A percentile compares a stretch with the other conserved stretches of the same genome.
Evolutionary conservation across 345 rosid species (phyloP).

Genomic region (Eucalyptus decipiens): DNA sequence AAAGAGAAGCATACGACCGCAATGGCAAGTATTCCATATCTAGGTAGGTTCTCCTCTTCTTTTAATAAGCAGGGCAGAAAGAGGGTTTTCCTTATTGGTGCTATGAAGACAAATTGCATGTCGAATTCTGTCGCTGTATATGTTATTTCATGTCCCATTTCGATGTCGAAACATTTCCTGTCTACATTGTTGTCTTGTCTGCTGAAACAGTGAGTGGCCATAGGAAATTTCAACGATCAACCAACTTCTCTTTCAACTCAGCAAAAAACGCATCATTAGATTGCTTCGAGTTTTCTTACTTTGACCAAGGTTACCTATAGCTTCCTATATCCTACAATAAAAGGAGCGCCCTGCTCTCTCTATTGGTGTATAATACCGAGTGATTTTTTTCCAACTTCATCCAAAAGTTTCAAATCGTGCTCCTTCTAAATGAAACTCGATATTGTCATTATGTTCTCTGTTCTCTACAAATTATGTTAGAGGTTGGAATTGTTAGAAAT

Average conservation of each 20-base stretch:
- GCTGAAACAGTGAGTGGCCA: not conserved
- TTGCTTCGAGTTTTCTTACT: not conserved
- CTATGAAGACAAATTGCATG: not conserved
- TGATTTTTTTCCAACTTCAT: not conserved
- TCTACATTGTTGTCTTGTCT: not conserved
- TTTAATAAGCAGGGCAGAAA: not conserved
- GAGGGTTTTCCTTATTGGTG: not conserved
- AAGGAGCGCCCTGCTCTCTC: not conserved
- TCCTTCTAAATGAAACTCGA: not conserved
- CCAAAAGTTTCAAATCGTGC: not conserved
- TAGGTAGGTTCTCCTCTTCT: conserved; percentile 10
- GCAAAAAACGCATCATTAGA: not conserved
- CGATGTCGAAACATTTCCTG: not conserved
- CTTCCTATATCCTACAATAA: not conserved
- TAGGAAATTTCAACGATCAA: not conserved
- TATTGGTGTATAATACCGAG: not conserved
- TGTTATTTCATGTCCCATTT: not conserved
- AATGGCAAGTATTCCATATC: conserved; percentile 48
- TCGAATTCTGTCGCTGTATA: not conserved
- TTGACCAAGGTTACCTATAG: not conserved
- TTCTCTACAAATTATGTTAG: not conserved
- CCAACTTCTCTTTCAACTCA: not conserved
- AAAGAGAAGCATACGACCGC: conserved; percentile 47
- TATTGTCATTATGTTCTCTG: not conserved
- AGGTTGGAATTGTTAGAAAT: not conserved